Conservation (phyloP, 805 yeast species). For the Candida koratica region DNA sequence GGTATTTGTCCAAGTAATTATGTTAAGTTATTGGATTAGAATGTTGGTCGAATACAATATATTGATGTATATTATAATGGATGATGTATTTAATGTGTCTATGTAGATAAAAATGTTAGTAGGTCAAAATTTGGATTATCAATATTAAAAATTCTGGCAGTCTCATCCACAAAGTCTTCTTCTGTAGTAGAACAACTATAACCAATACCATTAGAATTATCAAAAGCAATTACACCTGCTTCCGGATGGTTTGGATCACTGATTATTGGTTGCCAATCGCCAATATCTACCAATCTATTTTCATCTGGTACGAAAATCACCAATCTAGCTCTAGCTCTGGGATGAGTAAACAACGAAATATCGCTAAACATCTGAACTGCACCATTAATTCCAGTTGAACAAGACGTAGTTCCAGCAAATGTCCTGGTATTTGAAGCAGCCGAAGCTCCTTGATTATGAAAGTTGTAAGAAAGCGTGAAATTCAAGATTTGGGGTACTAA, state of each 20-base stretch:
- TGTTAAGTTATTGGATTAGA: slow-evolving; percentile 58
- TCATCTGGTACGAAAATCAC: slow-evolving; percentile 1
- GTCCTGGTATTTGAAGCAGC: slow-evolving; percentile 5
- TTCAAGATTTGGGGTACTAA: neutral
- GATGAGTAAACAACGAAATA: slow-evolving; percentile 9
- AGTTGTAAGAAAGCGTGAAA: slow-evolving; percentile 1
- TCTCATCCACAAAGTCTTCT: slow-evolving; percentile 5
- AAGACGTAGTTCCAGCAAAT: slow-evolving; percentile 11
- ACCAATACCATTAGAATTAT: slow-evolving; percentile 12
- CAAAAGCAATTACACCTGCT: slow-evolving; percentile 14
- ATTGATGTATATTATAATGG: slow-evolving; percentile 10
- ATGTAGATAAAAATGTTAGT: slow-evolving; percentile 1
- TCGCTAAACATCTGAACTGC: slow-evolving; percentile 13
- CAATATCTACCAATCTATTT: neutral
- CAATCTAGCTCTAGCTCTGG: slow-evolving; percentile 12
- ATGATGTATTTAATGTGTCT: slow-evolving; percentile 2
- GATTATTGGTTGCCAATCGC: slow-evolving; percentile 10
- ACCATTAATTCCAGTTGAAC: slow-evolving; percentile 10
- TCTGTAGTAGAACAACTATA: slow-evolving; percentile 14
- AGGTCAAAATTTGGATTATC: slow-evolving; percentile 3
- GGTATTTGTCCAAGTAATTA: slow-evolving; percentile 97
- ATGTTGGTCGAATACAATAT: neutral
- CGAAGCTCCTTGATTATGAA: neutral
- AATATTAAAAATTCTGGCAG: neutral
- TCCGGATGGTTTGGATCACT: slow-evolving; percentile 9